A percentile compares a stretch with the other conserved stretches of the same genome.
phyloP scores from a whole-genome alignment of 2,329 filamentous ascomycete species.

The Lasiodiplodia sp. region DNA sequence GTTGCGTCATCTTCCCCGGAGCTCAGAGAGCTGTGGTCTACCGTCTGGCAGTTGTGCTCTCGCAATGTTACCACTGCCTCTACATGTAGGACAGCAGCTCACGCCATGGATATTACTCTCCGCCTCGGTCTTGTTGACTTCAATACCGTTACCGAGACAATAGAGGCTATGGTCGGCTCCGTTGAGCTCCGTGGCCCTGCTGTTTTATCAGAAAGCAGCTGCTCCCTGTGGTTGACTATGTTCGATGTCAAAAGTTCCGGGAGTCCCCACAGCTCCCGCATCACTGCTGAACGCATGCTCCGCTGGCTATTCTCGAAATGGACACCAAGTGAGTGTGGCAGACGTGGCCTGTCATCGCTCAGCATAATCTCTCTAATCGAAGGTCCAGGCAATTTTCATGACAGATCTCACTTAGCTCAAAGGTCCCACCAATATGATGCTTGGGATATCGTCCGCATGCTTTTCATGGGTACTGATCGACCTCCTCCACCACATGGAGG shows the following conservation, averaged over 20 bases:
- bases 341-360: conserved; percentile 33
- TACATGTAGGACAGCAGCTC: conserved; percentile 79
- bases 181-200: conserved; percentile 84
- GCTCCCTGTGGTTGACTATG: conserved; percentile 74
- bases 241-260: conserved; percentile 71
- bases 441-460: conserved; percentile 70
- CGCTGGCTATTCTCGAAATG: conserved; percentile 84
- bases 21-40: conserved; percentile 67
- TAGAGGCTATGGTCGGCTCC: conserved; percentile 75
- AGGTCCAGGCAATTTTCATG: conserved; percentile 56
- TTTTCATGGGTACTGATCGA: conserved; percentile 73
- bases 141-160: conserved; percentile 70
- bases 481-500: conserved; percentile 37
- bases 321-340: conserved; percentile 71
- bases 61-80: conserved; percentile 73
- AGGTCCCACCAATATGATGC: conserved; percentile 70
- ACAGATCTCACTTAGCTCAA: conserved; percentile 71
- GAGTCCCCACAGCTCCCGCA: conserved; percentile 72
- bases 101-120: conserved; percentile 74
- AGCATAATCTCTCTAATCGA: background rate
- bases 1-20: conserved; percentile 48
- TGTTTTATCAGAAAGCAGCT: conserved; percentile 78
- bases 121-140: conserved; percentile 71
- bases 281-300: conserved; percentile 74
- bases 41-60: conserved; percentile 76